These are phyloP conservation scores for Lagenidium giganteum DNA, from an alignment of 352 stramenopile species.

Conservation along the genomic window DNA sequence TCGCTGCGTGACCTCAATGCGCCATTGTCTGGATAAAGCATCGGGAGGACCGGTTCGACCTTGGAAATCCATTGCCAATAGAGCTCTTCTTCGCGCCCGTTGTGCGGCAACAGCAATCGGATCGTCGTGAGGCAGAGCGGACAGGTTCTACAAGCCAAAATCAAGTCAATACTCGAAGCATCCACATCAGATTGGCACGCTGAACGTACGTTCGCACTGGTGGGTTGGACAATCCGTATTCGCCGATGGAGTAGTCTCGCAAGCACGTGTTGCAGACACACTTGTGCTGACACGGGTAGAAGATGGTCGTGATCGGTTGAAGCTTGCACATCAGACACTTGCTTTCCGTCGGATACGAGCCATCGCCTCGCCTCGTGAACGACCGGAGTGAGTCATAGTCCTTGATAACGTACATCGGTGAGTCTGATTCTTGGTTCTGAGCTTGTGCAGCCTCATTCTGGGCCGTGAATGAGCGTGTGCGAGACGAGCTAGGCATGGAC, in stretches of 20 bases:
- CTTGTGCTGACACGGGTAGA: conserved; percentile 68
- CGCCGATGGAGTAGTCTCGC: conserved; percentile 28
- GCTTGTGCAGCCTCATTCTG: too few species aligned
- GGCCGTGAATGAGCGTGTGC: too few species aligned
- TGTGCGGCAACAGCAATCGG: conserved; percentile 46
- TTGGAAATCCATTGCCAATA: conserved; percentile 65
- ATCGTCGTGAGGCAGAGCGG: conserved; percentile 62
- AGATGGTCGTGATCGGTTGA: conserved; percentile 23
- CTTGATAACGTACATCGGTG: conserved; percentile 38
- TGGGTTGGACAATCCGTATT: conserved; percentile 14
- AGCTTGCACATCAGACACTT: conserved; percentile 42
- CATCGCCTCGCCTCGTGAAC: conserved; percentile 37
- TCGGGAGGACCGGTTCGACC: conserved; percentile 32
- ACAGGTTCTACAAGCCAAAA: conserved; percentile 52
- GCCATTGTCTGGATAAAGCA: conserved; percentile 40
- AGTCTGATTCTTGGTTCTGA: conserved; percentile 52
- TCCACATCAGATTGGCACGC: conserved; percentile 2
- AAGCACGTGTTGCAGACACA: conserved; percentile 59
- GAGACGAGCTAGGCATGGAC: too few species aligned
- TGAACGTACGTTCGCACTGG: conserved; percentile 29
- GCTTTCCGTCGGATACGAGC: conserved; percentile 28
- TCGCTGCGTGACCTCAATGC: conserved; percentile 21
- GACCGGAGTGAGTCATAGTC: conserved; percentile 45
- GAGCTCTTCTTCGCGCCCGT: conserved; percentile 43
- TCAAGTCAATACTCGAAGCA: neutral